phyloP scores from a whole-genome alignment of 176 grass and related monocot species.

The Lolium multiflorum region DNA sequence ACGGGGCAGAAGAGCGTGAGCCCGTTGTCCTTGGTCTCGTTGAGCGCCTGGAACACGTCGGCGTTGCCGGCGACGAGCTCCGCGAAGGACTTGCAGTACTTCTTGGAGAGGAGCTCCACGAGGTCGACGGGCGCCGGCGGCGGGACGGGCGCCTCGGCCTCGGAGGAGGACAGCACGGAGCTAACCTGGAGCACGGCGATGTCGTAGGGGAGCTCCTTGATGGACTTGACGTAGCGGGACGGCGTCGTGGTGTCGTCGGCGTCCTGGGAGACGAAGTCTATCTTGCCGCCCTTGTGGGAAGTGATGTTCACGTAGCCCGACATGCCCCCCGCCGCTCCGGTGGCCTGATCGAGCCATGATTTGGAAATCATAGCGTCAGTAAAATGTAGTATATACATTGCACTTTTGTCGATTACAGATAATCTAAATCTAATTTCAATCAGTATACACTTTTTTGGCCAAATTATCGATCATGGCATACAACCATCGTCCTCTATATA shows the following conservation, averaged over 20 bases:
- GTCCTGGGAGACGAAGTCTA: slow-evolving; percentile 58
- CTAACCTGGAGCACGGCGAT: slow-evolving; percentile 65
- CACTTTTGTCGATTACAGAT: not conserved
- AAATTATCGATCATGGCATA: not conserved
- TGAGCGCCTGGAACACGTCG: slow-evolving; percentile 52
- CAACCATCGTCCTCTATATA: not conserved
- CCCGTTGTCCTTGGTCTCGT: slow-evolving; percentile 67
- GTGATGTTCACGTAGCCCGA: slow-evolving; percentile 79
- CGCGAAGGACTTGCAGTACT: slow-evolving; percentile 81
- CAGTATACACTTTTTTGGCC: not conserved
- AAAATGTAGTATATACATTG: not conserved
- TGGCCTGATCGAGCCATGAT: slow-evolving; percentile 17
- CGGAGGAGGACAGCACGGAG: slow-evolving; percentile 54
- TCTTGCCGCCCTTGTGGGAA: slow-evolving; percentile 48
- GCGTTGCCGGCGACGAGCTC: slow-evolving; percentile 54
- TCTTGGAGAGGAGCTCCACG: slow-evolving; percentile 74
- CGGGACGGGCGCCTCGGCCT: slow-evolving; percentile 66
- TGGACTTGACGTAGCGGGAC: slow-evolving; percentile 51
- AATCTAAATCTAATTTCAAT: not conserved
- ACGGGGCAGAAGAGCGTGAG: slow-evolving; percentile 82
- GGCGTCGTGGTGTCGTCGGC: slow-evolving; percentile 38
- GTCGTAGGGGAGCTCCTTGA: slow-evolving; percentile 73
- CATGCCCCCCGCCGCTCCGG: slow-evolving; percentile 48
- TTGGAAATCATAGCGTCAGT: not conserved
- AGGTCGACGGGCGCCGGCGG: slow-evolving; percentile 67